Conservation (phyloP, 805 yeast genomes). For the Candida jianshihensis region DNA sequence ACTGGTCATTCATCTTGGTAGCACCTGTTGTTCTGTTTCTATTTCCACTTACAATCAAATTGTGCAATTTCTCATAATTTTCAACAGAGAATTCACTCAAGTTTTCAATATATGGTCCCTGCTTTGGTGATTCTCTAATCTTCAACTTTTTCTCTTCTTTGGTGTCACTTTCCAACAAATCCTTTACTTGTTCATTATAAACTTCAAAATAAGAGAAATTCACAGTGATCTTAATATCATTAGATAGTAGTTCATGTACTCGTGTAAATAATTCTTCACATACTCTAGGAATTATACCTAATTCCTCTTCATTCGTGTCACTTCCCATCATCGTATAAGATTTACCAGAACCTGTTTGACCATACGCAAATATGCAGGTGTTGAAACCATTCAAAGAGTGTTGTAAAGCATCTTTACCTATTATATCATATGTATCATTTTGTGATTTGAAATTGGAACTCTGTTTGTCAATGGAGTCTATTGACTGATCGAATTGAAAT, state of each 20-base stretch:
- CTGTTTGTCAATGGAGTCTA: slow-evolving; percentile 38
- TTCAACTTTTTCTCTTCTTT: slow-evolving; percentile 16
- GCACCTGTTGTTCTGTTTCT: slow-evolving; percentile 58
- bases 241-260: slow-evolving; percentile 23
- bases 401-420: slow-evolving; percentile 54
- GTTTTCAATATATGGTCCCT: slow-evolving; percentile 70
- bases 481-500: slow-evolving; percentile 45
- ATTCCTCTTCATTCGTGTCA: slow-evolving; percentile 38
- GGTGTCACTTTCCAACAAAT: slow-evolving; percentile 34
- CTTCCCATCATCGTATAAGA: slow-evolving; percentile 76
- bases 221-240: slow-evolving; percentile 33
- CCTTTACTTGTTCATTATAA: slow-evolving; percentile 71
- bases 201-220: slow-evolving; percentile 64
- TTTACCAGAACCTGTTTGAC: slow-evolving; percentile 83
- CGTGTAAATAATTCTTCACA: slow-evolving; percentile 46
- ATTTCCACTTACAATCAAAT: slow-evolving; percentile 45
- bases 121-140: slow-evolving; percentile 59
- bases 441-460: slow-evolving; percentile 41
- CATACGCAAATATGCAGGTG: slow-evolving; percentile 71
- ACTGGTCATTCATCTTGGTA: slow-evolving; percentile 63
- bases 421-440: slow-evolving; percentile 37
- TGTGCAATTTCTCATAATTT: slow-evolving; percentile 42
- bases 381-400: slow-evolving; percentile 66
- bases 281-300: slow-evolving; percentile 63
- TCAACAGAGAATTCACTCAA: slow-evolving; percentile 45